Percentiles rank a stretch among this genome's conserved stretches.
phyloP scores from a whole-genome alignment of 768 basidiomycete genomes.

The Lactarius quietus region DNA sequence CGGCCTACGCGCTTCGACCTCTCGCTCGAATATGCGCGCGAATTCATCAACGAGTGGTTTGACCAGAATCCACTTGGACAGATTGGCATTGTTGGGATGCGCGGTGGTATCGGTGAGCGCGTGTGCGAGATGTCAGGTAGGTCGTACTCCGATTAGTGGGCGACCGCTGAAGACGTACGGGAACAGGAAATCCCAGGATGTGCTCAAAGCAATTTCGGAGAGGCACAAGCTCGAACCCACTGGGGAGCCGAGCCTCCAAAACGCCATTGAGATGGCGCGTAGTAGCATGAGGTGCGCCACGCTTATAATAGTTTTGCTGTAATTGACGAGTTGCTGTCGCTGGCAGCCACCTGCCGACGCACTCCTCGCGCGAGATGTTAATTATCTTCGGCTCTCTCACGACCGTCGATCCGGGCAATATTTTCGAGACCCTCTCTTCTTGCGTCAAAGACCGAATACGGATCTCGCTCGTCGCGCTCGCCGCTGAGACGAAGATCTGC shows the following conservation, averaged over 20 bases:
- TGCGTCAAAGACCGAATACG: constrained; percentile 83
- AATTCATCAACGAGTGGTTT: constrained; percentile 96
- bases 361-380: constrained; percentile 93
- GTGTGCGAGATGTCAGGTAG: constrained; percentile 90
- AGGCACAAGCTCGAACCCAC: constrained; percentile 84
- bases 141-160: constrained; percentile 24
- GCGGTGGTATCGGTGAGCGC: constrained; percentile 86
- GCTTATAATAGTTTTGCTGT: not conserved
- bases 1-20: constrained; percentile 92
- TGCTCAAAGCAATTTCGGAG: constrained; percentile 80
- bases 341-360: constrained; percentile 88
- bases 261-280: constrained; percentile 95
- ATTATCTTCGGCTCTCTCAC: constrained; percentile 94
- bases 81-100: constrained; percentile 91
- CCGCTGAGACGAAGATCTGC: constrained; percentile 98
- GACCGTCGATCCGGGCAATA: constrained; percentile 95
- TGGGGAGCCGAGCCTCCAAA: constrained; percentile 95
- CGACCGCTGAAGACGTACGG: not conserved
- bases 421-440: constrained; percentile 88
- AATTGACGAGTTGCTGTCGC: not conserved
- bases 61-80: constrained; percentile 99
- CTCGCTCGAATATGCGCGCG: constrained; percentile 83
- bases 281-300: constrained; percentile 78
- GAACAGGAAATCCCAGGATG: constrained; percentile 92
- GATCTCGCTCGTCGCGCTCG: constrained; percentile 89